phyloP scores from a whole-genome alignment of 2,329 filamentous ascomycete genomes.

The Zymoseptoria pseudotritici region DNA sequence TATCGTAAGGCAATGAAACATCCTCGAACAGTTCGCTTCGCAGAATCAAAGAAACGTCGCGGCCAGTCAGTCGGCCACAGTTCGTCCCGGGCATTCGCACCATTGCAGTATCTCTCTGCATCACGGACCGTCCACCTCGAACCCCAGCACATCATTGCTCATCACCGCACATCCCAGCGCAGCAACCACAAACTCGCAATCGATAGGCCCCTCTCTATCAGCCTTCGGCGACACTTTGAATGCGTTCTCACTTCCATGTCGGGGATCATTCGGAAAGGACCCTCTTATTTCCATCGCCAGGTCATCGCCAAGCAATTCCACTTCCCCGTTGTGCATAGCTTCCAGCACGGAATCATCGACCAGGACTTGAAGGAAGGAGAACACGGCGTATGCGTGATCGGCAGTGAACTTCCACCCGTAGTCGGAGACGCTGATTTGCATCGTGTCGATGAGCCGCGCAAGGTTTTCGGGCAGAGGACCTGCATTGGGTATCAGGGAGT shows the following conservation, averaged over 20 bases:
- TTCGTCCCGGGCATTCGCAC: not conserved
- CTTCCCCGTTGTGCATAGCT: slow-evolving; percentile 23
- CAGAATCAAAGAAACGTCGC: not conserved
- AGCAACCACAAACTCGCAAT: slow-evolving; percentile 14
- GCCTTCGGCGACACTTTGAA: slow-evolving; percentile 9
- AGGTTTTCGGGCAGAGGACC: slow-evolving; percentile 19
- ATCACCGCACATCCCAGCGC: slow-evolving; percentile 18
- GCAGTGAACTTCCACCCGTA: slow-evolving; percentile 19
- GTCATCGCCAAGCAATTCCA: slow-evolving; percentile 25
- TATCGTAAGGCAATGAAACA: not conserved
- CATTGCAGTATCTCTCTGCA: not conserved
- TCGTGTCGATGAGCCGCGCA: slow-evolving; percentile 9
- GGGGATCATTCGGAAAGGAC: slow-evolving; percentile 14
- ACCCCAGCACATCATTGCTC: slow-evolving; percentile 6
- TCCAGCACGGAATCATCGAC: slow-evolving; percentile 15
- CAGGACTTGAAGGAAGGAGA: slow-evolving; percentile 26
- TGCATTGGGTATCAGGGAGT: slow-evolving; percentile 24
- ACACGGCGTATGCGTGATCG: slow-evolving; percentile 24
- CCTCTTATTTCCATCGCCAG: slow-evolving; percentile 19
- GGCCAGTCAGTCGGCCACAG: not conserved
- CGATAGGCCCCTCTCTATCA: slow-evolving; percentile 6
- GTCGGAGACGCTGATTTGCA: slow-evolving; percentile 13
- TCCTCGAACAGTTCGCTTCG: too few species aligned
- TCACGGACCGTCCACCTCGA: not conserved
- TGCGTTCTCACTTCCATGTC: slow-evolving; percentile 12